A percentile compares a stretch with the other conserved stretches of the same genome.
phyloP scores from a whole-genome alignment of 306 rosid genomes.

The Ormosia emarginata region DNA sequence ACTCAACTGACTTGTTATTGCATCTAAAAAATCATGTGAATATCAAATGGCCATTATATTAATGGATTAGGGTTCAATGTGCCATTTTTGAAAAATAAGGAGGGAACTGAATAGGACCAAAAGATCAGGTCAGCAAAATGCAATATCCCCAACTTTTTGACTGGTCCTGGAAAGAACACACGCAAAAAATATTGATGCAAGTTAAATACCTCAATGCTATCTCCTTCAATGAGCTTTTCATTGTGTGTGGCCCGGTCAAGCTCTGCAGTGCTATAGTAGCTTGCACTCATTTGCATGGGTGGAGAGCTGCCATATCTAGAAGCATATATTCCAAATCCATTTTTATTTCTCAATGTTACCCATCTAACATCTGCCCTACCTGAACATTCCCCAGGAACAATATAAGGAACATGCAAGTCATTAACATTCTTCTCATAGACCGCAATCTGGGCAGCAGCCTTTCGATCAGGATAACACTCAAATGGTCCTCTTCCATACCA shows the following conservation, averaged over 20 bases:
- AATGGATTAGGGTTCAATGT: neutral
- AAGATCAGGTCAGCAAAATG: neutral
- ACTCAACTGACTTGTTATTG: neutral
- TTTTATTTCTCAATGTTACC: slow-evolving; percentile 69
- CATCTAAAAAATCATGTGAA: neutral
- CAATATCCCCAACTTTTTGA: neutral
- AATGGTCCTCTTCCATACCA: slow-evolving; percentile 99
- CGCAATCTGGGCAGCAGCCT: slow-evolving; percentile 81
- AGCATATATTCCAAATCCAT: slow-evolving; percentile 84
- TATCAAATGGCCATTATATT: neutral
- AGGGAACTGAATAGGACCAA: neutral
- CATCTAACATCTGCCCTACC: slow-evolving; percentile 94
- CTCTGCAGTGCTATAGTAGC: slow-evolving; percentile 71
- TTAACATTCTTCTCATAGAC: slow-evolving; percentile 57
- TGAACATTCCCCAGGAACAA: slow-evolving; percentile 82
- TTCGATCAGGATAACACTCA: slow-evolving; percentile 92
- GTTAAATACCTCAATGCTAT: slow-evolving; percentile 69
- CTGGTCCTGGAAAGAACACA: neutral
- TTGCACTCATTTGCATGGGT: slow-evolving; percentile 92
- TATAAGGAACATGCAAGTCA: slow-evolving; percentile 90
- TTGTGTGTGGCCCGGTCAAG: slow-evolving; percentile 74
- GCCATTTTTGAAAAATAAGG: neutral
- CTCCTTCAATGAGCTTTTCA: slow-evolving; percentile 72
- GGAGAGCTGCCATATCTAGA: slow-evolving; percentile 74
- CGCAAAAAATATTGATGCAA: neutral